A percentile compares a stretch with the other conserved stretches of the same genome.
Evolutionary conservation across 1,284 basidiomycete genomes (phyloP).

Genomic region (Cronartium ribicola): DNA sequence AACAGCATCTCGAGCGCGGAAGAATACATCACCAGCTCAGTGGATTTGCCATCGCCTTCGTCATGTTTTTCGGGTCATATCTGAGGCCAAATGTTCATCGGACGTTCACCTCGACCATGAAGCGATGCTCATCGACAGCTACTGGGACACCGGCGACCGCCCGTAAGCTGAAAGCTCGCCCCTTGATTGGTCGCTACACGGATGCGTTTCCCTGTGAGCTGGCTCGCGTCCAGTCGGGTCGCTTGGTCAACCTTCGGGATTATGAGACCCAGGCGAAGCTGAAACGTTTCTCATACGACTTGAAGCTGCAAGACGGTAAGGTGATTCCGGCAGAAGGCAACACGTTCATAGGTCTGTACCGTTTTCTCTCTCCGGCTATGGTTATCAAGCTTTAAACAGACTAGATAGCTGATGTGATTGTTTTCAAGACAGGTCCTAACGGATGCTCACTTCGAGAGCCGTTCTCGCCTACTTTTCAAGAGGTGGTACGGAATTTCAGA

Average conservation of each 20-base stretch:
- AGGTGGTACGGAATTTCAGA: conserved; percentile 39
- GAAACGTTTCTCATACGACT: conserved; percentile 32
- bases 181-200: conserved; percentile 19
- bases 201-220: conserved; percentile 29
- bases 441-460: conserved; percentile 40
- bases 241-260: conserved; percentile 29
- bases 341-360: conserved; percentile 20
- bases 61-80: neutral
- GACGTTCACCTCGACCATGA: neutral
- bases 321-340: conserved; percentile 21
- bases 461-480: conserved; percentile 40
- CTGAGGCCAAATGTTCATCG: neutral
- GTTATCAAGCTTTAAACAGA: neutral
- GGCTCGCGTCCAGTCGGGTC: conserved; percentile 37
- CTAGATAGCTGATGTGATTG: neutral
- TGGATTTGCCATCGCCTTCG: neutral
- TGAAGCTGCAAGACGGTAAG: conserved; percentile 34
- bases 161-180: conserved; percentile 5
- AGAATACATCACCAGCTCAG: too few relatives aligned
- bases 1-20: too few relatives aligned
- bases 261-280: conserved; percentile 38
- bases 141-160: neutral
- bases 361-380: neutral
- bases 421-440: conserved; percentile 28
- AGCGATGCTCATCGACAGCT: neutral